Conservation (phyloP, 345 rosid genomes). For the Eucalyptus polybractea region DNA sequence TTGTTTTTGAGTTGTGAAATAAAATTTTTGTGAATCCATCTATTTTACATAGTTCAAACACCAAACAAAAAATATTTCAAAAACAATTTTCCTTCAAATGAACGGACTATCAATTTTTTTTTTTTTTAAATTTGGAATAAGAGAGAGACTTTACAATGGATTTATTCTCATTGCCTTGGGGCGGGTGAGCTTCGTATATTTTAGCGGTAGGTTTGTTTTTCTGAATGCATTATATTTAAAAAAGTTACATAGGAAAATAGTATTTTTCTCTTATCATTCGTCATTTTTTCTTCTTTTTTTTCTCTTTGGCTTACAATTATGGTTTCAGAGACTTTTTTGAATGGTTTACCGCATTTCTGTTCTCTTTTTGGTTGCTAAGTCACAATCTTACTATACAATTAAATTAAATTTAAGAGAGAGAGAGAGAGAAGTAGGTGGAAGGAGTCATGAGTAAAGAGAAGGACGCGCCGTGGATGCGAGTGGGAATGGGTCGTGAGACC, state of each 20-base stretch:
- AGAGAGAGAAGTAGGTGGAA: neutral
- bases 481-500: neutral
- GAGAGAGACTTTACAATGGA: no score
- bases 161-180: no score
- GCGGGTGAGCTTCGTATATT: no score
- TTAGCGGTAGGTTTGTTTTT: fast-evolving
- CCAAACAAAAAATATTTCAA: no score
- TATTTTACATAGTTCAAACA: no score
- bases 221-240: neutral
- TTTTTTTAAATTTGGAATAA: no score
- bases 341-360: neutral
- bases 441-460: neutral
- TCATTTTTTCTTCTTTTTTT: fast-evolving
- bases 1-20: no score
- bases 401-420: neutral
- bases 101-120: no score
- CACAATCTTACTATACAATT: neutral
- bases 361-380: neutral
- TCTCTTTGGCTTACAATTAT: neutral
- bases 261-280: neutral
- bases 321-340: neutral
- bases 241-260: fast-evolving
- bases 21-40: no score
- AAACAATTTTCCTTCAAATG: no score
- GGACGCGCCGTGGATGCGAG: neutral